phyloP scores from a whole-genome alignment of 176 grass and related monocot species.

The Cenchrus americanus region DNA sequence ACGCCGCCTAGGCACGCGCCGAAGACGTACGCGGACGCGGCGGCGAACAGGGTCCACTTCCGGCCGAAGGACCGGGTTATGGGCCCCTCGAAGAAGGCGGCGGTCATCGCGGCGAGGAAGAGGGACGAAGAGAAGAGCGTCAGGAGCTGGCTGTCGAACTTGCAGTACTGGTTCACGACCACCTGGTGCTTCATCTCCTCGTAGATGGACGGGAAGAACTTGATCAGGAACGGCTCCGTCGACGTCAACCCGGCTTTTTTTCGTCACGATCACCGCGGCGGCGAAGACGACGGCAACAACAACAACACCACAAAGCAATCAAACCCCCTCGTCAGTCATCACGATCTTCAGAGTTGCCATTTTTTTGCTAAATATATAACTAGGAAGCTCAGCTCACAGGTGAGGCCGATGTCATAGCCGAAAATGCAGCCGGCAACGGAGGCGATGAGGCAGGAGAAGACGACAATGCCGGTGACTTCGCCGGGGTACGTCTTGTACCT shows the following conservation, averaged over 20 bases:
- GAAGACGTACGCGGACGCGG: conserved; percentile 26
- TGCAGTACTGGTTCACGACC: conserved; percentile 85
- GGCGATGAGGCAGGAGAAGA: conserved; percentile 59
- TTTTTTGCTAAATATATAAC: too few species aligned
- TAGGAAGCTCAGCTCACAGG: conserved; percentile 5
- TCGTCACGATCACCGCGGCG: too few species aligned
- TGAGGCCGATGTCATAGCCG: conserved; percentile 61
- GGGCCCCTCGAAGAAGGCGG: conserved; percentile 45
- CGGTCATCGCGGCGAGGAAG: conserved; percentile 48
- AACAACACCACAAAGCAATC: neutral
- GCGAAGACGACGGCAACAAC: neutral
- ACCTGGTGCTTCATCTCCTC: conserved; percentile 40
- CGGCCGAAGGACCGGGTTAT: conserved; percentile 41
- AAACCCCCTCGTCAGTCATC: neutral
- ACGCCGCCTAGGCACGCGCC: conserved; percentile 42
- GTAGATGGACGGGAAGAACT: conserved; percentile 61
- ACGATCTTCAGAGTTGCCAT: too few species aligned
- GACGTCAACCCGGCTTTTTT: conserved; percentile 51
- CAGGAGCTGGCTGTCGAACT: conserved; percentile 81
- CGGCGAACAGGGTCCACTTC: conserved; percentile 61
- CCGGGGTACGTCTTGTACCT: conserved; percentile 64
- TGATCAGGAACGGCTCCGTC: conserved; percentile 45
- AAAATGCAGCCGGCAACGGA: conserved; percentile 61
- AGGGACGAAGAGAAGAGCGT: conserved; percentile 73
- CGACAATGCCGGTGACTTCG: conserved; percentile 51